Percentiles rank a stretch among this genome's conserved stretches.
Conservation (phyloP, 2,329 filamentous ascomycete species). For the Cladosporium sp. region DNA sequence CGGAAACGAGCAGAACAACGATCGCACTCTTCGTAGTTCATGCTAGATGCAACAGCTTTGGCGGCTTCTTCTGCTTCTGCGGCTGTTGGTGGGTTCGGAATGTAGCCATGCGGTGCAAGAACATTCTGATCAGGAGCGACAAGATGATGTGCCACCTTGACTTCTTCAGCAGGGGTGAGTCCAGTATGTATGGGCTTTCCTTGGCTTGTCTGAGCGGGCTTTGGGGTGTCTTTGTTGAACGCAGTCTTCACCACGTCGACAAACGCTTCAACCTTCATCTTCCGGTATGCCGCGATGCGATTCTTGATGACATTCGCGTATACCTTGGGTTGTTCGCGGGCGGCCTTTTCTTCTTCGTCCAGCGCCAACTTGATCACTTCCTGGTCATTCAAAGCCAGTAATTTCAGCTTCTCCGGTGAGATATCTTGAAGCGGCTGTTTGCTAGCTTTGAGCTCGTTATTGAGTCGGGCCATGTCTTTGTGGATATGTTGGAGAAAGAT, state of each 20-base stretch:
- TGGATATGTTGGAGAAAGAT: constrained; percentile 58
- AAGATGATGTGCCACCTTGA: constrained; percentile 45
- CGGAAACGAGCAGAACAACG: constrained; percentile 83
- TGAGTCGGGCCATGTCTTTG: constrained; percentile 62
- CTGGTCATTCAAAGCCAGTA: constrained; percentile 57
- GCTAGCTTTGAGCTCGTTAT: constrained; percentile 55
- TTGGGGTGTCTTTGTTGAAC: constrained; percentile 22
- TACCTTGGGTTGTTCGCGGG: constrained; percentile 62
- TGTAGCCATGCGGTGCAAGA: constrained; percentile 70
- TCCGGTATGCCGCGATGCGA: constrained; percentile 69
- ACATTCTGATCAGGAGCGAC: constrained; percentile 56
- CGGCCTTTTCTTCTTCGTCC: constrained; percentile 74
- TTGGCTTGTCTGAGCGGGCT: constrained; percentile 20
- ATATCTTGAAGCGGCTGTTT: constrained; percentile 28
- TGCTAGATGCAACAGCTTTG: constrained; percentile 60
- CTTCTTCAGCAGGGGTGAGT: constrained; percentile 63
- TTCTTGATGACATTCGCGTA: constrained; percentile 85
- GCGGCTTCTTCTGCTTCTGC: constrained; percentile 64
- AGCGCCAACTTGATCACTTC: constrained; percentile 65
- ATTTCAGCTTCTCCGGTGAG: constrained; percentile 35
- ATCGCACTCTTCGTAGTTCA: constrained; percentile 84
- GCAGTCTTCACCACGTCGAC: constrained; percentile 34
- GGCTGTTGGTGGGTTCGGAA: constrained; percentile 61
- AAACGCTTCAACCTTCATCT: constrained; percentile 71
- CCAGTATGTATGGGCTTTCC: constrained; percentile 60